These are phyloP conservation scores for Melanomma pulvis-pyrius DNA, from an alignment of 495 filamentous ascomycete species.

Conservation along the genomic window DNA sequence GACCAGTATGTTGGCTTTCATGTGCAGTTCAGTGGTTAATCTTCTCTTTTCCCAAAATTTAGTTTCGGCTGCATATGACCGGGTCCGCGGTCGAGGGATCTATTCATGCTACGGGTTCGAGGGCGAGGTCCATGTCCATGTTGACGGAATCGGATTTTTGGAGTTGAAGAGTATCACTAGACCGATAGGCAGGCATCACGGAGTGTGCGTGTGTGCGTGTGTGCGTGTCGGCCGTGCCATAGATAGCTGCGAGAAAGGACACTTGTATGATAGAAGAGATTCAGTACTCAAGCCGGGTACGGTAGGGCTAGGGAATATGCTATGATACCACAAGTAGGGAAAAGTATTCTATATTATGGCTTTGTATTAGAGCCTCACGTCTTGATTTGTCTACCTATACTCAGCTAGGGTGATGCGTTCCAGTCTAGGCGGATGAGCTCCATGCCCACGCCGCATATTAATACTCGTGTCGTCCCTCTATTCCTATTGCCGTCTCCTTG, in stretches of 20 bases:
- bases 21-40: not conserved
- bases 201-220: not conserved
- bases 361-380: too few relatives aligned
- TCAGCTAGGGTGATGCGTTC: not conserved
- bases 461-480: slow-evolving; percentile 28
- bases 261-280: not conserved
- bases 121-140: not conserved
- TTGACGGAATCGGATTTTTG: not conserved
- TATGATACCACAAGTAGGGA: too few relatives aligned
- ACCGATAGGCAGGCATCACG: too few relatives aligned
- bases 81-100: not conserved
- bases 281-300: not conserved
- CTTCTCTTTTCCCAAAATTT: not conserved
- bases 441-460: slow-evolving; percentile 62
- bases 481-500: not conserved
- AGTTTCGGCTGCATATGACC: too few relatives aligned
- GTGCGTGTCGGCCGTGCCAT: too few relatives aligned
- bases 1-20: not conserved
- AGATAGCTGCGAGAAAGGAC: not conserved
- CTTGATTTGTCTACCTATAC: too few relatives aligned
- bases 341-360: too few relatives aligned
- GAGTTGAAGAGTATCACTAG: too few relatives aligned
- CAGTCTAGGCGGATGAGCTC: slow-evolving; percentile 43
- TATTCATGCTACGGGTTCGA: not conserved
- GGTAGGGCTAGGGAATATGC: not conserved